Conservation (phyloP, 179 eudicot genomes). For the Beta lomatogona region DNA sequence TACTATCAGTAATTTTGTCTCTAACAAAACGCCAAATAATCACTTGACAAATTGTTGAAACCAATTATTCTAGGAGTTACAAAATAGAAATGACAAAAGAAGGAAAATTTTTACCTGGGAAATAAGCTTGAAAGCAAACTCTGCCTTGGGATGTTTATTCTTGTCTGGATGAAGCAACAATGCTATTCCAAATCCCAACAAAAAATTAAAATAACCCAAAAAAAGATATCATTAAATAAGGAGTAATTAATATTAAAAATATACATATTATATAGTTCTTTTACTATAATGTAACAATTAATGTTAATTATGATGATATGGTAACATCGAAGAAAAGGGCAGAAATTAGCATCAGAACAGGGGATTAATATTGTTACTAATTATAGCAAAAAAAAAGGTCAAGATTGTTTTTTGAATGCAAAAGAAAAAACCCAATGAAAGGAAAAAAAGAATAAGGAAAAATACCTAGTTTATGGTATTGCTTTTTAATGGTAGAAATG, state of each 20-base stretch:
- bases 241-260: too few relatives aligned
- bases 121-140: slow-evolving; percentile 79
- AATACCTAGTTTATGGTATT: slow-evolving; percentile 66
- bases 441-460: background rate
- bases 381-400: background rate
- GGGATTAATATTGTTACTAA: background rate
- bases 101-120: slow-evolving; percentile 50
- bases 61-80: background rate
- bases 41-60: background rate
- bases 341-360: background rate
- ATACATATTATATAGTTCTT: too few relatives aligned
- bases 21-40: background rate
- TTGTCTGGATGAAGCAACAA: slow-evolving; percentile 91
- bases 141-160: slow-evolving; percentile 86
- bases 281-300: background rate
- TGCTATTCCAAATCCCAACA: slow-evolving; percentile 36
- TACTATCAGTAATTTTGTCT: background rate
- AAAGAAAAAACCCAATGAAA: background rate
- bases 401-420: background rate
- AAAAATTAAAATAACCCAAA: background rate
- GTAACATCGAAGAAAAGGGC: background rate
- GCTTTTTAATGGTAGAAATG: slow-evolving; percentile 45
- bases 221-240: too few relatives aligned
- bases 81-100: background rate
- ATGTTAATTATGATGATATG: too few relatives aligned